phyloP scores from a whole-genome alignment of 2,329 filamentous ascomycete species.

The Botrytis tulipae region DNA sequence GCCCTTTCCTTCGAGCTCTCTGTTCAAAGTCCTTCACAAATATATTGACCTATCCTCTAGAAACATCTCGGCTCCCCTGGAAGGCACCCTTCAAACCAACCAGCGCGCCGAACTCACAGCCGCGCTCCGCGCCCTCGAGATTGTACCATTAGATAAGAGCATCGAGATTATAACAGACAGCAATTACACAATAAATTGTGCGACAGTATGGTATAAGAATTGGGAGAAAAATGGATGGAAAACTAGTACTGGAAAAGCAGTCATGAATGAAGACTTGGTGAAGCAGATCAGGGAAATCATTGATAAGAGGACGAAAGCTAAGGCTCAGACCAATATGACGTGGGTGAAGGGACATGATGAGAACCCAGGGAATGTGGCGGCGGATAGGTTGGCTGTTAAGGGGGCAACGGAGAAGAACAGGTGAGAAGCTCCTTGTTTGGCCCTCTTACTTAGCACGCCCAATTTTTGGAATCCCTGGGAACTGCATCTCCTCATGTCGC shows the following conservation, averaged over 20 bases:
- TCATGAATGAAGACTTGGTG: conserved; percentile 86
- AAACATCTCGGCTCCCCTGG: conserved; percentile 46
- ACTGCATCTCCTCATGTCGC: not conserved
- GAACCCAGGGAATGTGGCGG: conserved; percentile 73
- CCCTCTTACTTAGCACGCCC: not conserved
- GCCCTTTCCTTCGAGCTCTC: conserved; percentile 24
- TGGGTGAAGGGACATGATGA: conserved; percentile 88
- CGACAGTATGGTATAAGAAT: conserved; percentile 75
- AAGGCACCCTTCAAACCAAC: conserved; percentile 69
- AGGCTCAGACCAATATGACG: conserved; percentile 66
- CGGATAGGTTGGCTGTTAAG: conserved; percentile 73
- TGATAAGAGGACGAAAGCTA: conserved; percentile 61
- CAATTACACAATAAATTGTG: conserved; percentile 85
- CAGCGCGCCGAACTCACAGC: conserved; percentile 94
- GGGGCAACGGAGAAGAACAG: conserved; percentile 48
- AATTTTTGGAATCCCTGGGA: not conserved
- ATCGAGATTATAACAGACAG: conserved; percentile 86
- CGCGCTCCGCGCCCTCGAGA: conserved; percentile 77
- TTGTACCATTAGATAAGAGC: conserved; percentile 63
- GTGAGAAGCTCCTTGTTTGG: not conserved
- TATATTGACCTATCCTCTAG: conserved; percentile 39
- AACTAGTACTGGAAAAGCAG: conserved; percentile 65
- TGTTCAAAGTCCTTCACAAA: conserved; percentile 1
- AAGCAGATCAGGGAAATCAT: conserved; percentile 69
- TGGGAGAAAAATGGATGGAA: conserved; percentile 79